These are phyloP conservation scores for Vachellia pachyceras DNA, from an alignment of 306 rosid genomes.

Conservation along the genomic window DNA sequence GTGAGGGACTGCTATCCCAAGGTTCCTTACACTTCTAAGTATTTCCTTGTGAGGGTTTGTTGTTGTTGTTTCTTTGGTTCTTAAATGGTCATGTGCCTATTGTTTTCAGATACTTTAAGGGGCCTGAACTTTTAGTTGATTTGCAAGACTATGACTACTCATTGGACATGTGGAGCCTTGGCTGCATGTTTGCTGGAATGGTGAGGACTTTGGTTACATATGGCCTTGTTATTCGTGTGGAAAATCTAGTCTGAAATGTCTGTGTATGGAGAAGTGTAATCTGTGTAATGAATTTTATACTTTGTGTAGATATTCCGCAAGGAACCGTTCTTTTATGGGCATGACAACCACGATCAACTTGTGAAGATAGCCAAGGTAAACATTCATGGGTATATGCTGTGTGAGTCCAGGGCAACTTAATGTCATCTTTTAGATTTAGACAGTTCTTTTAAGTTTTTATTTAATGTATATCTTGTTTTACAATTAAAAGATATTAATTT, in stretches of 20 bases:
- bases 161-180: conserved; percentile 98
- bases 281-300: conserved; percentile 23
- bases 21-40: not conserved
- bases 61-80: conserved; percentile 7
- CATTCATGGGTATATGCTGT: conserved; percentile 1
- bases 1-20: conserved; percentile 1
- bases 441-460: not conserved
- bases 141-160: conserved; percentile 83
- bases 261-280: not conserved
- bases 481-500: not conserved
- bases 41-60: conserved; percentile 9
- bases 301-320: conserved; percentile 75
- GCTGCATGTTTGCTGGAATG: conserved; percentile 99
- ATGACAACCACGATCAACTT: conserved; percentile 93
- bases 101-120: conserved; percentile 75
- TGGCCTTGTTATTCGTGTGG: not conserved
- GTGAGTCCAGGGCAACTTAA: not conserved
- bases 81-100: conserved; percentile 23
- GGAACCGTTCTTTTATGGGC: conserved; percentile 96
- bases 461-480: not conserved
- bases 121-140: conserved; percentile 83
- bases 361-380: conserved; percentile 81
- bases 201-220: conserved; percentile 51
- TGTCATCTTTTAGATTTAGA: not conserved
- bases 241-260: not conserved